Evolutionary conservation across 495 filamentous ascomycete species (phyloP), one percentile per base, ranked within the genome.

Genomic region (Letharia columbiana): DNA sequence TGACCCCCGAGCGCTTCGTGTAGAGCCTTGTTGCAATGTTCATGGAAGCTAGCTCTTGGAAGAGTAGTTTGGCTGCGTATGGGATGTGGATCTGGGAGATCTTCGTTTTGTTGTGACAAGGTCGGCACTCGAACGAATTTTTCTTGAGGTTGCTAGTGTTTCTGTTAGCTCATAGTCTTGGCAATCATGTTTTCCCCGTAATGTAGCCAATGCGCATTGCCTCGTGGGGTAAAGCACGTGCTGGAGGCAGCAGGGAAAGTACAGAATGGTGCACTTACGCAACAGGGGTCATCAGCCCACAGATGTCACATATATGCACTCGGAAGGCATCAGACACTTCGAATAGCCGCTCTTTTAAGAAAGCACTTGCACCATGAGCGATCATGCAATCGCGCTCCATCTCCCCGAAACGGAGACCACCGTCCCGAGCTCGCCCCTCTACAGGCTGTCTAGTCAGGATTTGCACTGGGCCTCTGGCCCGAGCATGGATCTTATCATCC

Each of bases 301-400:
- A 99, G 73, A 97, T 94, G 76, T 99, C 94, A 78, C 94, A 99
- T 67, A 99, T 88, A 75, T 99, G 95, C 62, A 99, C 95, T 70
- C 91, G 82, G 84, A 96, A 98, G n/a, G 94, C 92, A 77, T 99
- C 94, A 65, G 88, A 92, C 54, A 98, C 95, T 75, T 97, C 92
- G 70, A 99, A 97, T 68, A 99, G 79, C 68, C 93, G 82, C 82
- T 99, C 94, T 80, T 97, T 97, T 75, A 99, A 80, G 84, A 99
- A 98, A 7, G 91, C 86, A 68, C 90, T 91, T 39, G 94, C 94
- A 73, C 94, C 94, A 77, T 99, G 95, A 40, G 95, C 89, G 77
- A 99, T 98, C 95, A 99, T 98, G 79, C 94, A 99, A 84, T 99
- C 94, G 76, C 94, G 92, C 78, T 99, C 94, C 94, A 99, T 99